Evolutionary conservation across 768 basidiomycete species (phyloP), one percentile per base, ranked within the genome.

Genomic region (Rhizopogon salebrosus): DNA sequence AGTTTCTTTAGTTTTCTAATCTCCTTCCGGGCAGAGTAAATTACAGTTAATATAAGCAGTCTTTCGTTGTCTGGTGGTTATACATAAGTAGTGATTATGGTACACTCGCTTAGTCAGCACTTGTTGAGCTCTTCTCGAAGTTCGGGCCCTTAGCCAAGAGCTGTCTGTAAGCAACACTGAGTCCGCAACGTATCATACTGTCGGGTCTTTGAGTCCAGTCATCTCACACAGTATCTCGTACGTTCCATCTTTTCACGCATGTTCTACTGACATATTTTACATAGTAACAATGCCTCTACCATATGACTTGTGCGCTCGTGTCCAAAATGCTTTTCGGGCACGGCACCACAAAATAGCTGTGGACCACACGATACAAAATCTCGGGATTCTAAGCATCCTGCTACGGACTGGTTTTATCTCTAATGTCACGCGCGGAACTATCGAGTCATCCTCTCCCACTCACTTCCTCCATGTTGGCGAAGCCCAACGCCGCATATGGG

Each of bases 281-380:
- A 9, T 16, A 46, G 45, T 34, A 22, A 4, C 4, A 46, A 77
- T 75, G 74, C 77, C 80, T 26, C 80, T 89, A 40, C 88, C 95
- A 0, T 82, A 88, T 70, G 83, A 92, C 69, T 85, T 98, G 60
- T 94, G 92, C 64, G 80, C 93, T n/a, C 86, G 86, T 62, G 64
- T 97, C 35, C 89, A 93, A 73, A 97, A 97, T 63, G 92, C 93
- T 13, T 94, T 94, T 64, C 85, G 89, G 18, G 89, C 92, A 0
- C 84, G 93, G 16, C 89, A 94, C 72, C 78, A 80, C 36, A 77
- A 75, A 56, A 76, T 98, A 53, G 79, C 85, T 10, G 82, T 98
- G 54, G 77, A 83, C 29, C 94, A 97, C 71, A 87, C 80, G 41
- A 88, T 82, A 34, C 90, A 95, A 72, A 94, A 95, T 60, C 84